Evolutionary conservation across 176 grass and related monocot genomes (phyloP).

Genomic region (Aechmea fasciata): DNA sequence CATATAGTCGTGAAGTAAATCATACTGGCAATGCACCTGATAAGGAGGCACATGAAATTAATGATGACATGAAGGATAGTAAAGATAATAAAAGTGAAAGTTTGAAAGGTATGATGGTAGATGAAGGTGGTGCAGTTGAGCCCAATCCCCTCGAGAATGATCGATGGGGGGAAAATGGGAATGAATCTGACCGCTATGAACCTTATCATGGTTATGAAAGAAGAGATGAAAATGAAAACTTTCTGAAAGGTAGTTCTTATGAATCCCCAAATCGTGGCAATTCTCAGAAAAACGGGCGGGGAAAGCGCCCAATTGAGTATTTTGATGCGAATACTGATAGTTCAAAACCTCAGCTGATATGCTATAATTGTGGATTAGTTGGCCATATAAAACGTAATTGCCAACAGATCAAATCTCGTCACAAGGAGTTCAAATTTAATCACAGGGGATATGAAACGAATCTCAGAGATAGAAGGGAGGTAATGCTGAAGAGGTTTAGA

Average conservation of each 20-base stretch:
- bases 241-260: constrained; percentile 23
- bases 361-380: constrained; percentile 30
- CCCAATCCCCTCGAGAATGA: constrained; percentile 36
- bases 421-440: constrained; percentile 12
- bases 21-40: constrained; percentile 12
- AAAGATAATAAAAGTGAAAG: constrained; percentile 15
- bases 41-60: constrained; percentile 8
- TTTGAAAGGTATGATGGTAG: constrained; percentile 12
- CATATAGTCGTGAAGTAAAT: neutral
- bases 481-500: constrained; percentile 24
- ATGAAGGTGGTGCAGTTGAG: constrained; percentile 17
- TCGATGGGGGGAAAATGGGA: constrained; percentile 28
- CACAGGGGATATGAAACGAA: constrained; percentile 24
- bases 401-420: neutral
- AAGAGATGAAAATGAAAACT: constrained; percentile 25
- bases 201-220: constrained; percentile 48
- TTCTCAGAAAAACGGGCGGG: constrained; percentile 21
- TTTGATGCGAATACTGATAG: constrained; percentile 24
- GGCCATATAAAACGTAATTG: constrained; percentile 28
- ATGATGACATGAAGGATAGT: constrained; percentile 12
- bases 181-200: constrained; percentile 41
- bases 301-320: constrained; percentile 14
- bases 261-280: constrained; percentile 6
- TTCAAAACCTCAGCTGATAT: constrained; percentile 23
- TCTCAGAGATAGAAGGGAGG: constrained; percentile 18